phyloP scores from a whole-genome alignment of 371 early-diverging fungal species.

The Encephalitozoon intestinalis region DNA sequence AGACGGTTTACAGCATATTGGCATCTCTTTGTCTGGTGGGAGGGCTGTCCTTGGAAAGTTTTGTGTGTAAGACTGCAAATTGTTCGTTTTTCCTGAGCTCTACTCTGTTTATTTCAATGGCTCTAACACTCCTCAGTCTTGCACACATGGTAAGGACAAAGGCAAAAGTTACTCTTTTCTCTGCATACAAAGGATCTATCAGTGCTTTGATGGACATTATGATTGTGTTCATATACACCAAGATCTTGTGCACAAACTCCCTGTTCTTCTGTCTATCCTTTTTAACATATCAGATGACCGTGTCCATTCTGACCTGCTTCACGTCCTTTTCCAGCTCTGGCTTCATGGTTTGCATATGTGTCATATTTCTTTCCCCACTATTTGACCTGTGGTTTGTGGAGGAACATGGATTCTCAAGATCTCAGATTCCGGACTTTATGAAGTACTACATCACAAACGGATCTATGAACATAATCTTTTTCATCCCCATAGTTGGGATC shows the following conservation, averaged over 20 bases:
- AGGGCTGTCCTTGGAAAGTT: background rate
- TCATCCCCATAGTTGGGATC: background rate
- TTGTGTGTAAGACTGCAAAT: background rate
- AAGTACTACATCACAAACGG: background rate
- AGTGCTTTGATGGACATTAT: background rate
- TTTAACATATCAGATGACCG: background rate
- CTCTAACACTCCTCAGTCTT: background rate
- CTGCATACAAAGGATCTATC: background rate
- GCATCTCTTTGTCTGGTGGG: background rate
- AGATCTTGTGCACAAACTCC: background rate
- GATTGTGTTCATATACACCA: background rate
- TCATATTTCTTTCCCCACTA: background rate
- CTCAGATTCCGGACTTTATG: background rate
- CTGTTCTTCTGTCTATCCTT: background rate
- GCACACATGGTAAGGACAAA: background rate
- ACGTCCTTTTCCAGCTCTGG: background rate
- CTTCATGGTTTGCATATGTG: background rate
- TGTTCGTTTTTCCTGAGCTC: background rate
- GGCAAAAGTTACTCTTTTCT: background rate
- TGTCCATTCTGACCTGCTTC: background rate
- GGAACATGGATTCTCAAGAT: background rate
- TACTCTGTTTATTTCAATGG: background rate
- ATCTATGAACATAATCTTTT: background rate
- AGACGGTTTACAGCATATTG: background rate
- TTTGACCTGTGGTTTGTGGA: conserved; percentile 5